Conservation (phyloP, 2,329 filamentous ascomycete species). For the Fusarium sp. region DNA sequence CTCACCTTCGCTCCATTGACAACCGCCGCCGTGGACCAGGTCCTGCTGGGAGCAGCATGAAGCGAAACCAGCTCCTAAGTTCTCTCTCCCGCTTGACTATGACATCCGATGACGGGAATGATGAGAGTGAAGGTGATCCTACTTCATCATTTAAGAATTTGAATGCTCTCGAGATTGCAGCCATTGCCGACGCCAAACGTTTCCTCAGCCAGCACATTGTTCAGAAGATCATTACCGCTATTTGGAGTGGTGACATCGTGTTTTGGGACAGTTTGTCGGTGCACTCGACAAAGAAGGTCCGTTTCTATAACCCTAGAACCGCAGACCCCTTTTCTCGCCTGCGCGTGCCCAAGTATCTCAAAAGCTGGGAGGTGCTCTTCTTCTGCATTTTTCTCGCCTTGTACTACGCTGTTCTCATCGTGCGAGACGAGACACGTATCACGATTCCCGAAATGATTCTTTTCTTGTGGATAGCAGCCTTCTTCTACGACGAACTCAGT, state of each 20-base stretch:
- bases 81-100: slow-evolving; percentile 68
- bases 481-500: slow-evolving; percentile 88
- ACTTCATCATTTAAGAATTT: slow-evolving; percentile 81
- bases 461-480: slow-evolving; percentile 88
- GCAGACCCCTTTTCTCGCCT: slow-evolving; percentile 80
- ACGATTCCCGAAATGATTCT: slow-evolving; percentile 78
- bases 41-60: slow-evolving; percentile 57
- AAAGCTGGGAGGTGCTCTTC: slow-evolving; percentile 86
- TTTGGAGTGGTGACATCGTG: slow-evolving; percentile 88
- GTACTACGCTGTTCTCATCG: slow-evolving; percentile 88
- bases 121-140: slow-evolving; percentile 68
- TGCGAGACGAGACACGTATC: slow-evolving; percentile 75
- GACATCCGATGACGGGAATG: slow-evolving; percentile 54
- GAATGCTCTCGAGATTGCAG: slow-evolving; percentile 89
- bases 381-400: slow-evolving; percentile 81
- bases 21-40: slow-evolving; percentile 36
- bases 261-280: slow-evolving; percentile 87
- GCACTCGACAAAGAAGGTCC: slow-evolving; percentile 79
- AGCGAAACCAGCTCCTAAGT: slow-evolving; percentile 64
- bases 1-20: slow-evolving; percentile 50
- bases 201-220: slow-evolving; percentile 85
- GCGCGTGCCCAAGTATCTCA: slow-evolving; percentile 87
- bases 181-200: slow-evolving; percentile 83
- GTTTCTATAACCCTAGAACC: slow-evolving; percentile 76
- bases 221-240: slow-evolving; percentile 84